Conservation (phyloP, 495 filamentous ascomycete species). For the Glonium stellatum region DNA sequence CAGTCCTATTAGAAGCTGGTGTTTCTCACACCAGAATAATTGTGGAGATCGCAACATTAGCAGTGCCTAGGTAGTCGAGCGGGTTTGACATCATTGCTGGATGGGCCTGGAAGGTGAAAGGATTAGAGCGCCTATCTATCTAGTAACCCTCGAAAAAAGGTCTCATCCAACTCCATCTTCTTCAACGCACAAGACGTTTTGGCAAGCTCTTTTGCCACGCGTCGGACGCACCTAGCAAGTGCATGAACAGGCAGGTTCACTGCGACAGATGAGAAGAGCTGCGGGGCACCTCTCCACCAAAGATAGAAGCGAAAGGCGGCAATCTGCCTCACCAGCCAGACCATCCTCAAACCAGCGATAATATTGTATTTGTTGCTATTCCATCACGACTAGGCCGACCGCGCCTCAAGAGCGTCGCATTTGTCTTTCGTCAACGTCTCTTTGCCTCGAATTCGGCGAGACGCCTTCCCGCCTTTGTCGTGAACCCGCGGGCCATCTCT, state of each 20-base stretch:
- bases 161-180: not conserved
- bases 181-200: not conserved
- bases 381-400: not conserved
- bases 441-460: not conserved
- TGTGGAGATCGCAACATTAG: no score
- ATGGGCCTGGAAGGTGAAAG: not conserved
- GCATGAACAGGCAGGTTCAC: not conserved
- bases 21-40: no score
- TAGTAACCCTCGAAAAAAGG: not conserved
- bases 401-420: constrained; percentile 1
- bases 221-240: not conserved
- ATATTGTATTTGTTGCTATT: not conserved
- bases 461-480: constrained; percentile 11
- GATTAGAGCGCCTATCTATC: not conserved
- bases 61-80: no score
- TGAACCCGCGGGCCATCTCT: not conserved
- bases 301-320: constrained; percentile 2
- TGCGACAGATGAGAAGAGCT: not conserved
- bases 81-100: not conserved
- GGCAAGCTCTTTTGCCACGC: not conserved
- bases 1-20: no score
- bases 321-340: constrained; percentile 3
- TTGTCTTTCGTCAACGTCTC: not conserved
- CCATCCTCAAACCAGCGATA: not conserved
- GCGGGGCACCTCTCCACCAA: constrained; percentile 3